Base-by-base conservation (phyloP, 1,139 yeast genomes). In the Geotrichum cucujoidarum region DNA sequence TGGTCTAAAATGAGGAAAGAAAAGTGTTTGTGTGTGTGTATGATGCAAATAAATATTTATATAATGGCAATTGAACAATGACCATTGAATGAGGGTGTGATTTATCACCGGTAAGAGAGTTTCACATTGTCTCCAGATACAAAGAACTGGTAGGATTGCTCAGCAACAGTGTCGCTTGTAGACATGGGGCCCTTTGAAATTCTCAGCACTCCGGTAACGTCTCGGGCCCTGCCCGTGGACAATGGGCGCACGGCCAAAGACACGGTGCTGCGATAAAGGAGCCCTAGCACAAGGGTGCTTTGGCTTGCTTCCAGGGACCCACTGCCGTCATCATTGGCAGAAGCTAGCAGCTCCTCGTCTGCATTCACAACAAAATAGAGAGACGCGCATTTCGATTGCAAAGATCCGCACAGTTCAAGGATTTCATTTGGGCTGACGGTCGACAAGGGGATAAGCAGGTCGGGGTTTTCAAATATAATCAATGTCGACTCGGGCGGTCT, bases 171-270 rank as follows among this genome's bases (percentile, higher is more conserved):
- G 8, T 65, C 47, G 21, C 57, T 41, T 5, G 59, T 25, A 53
- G 61, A 53, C 36, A 75, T 67, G 49, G 74, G 53, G 1, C 95
- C 95, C 47, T 68, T 70, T 0, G 80, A 66, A 0, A 87, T 71
- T 0, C 77, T 71, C 43, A 87, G 58, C 3, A 80, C 74, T 0
- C 96, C 96, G 0, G 95, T 83, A 1, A 87, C 78, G 62, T 87
- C 96, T 43, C 76, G 78, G 0, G 96, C 95, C 58, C 89, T 72
- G 0, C 95, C 95, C 0, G 95, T 87, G 4, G 77, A 72, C 53
- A 87, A 67, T 0, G 95, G 89, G 54, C 77, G 75, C 39, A 86
- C 62, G 25, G 75, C 71, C 11, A 86, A 58, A 38, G 77, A 72
- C 34, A 80, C 48, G 11, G 72, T 69, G 0, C 85, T 68, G 52